These are phyloP conservation scores for Eimeria mitis DNA, from an alignment of 169 alveolate genomes.

Conservation along the genomic window DNA sequence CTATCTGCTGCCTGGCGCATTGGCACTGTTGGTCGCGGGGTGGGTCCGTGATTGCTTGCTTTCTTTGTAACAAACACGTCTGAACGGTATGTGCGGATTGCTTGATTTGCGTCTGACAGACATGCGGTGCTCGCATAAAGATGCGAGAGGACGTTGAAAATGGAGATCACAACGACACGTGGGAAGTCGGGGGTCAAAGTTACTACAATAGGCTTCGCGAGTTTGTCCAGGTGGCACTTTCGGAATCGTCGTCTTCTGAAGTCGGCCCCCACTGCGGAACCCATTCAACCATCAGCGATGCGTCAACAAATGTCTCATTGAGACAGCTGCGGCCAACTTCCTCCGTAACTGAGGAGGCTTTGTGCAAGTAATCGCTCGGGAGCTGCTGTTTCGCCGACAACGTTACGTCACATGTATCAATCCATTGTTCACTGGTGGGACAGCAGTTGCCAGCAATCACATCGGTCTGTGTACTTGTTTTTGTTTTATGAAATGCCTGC, in stretches of 20 bases:
- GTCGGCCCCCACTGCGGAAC: constrained; percentile 11
- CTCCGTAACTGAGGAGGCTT: constrained; percentile 5
- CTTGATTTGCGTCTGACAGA: constrained; percentile 7
- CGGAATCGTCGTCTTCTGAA: constrained; percentile 31
- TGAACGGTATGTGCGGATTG: not conserved
- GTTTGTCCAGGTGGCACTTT: constrained; percentile 53
- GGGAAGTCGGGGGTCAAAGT: constrained; percentile 73
- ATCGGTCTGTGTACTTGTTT: not conserved
- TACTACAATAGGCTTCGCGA: constrained; percentile 73
- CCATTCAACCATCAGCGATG: constrained; percentile 39
- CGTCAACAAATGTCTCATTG: constrained; percentile 47
- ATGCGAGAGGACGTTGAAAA: constrained; percentile 70
- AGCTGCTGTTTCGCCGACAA: not conserved
- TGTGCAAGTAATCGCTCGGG: constrained; percentile 13
- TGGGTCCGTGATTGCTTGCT: not conserved
- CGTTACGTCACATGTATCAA: not conserved
- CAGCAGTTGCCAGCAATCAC: not conserved
- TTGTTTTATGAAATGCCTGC: constrained; percentile 14
- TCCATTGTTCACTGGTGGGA: not conserved
- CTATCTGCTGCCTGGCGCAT: not conserved
- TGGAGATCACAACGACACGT: constrained; percentile 81
- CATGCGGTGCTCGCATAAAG: constrained; percentile 73
- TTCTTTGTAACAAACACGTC: not conserved
- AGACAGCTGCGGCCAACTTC: constrained; percentile 32
- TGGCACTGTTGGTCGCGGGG: not conserved